Percentiles rank a stretch among this genome's conserved stretches.
Evolutionary conservation across 2,329 filamentous ascomycete genomes (phyloP).

Genomic region (Parastagonospora nodorum): DNA sequence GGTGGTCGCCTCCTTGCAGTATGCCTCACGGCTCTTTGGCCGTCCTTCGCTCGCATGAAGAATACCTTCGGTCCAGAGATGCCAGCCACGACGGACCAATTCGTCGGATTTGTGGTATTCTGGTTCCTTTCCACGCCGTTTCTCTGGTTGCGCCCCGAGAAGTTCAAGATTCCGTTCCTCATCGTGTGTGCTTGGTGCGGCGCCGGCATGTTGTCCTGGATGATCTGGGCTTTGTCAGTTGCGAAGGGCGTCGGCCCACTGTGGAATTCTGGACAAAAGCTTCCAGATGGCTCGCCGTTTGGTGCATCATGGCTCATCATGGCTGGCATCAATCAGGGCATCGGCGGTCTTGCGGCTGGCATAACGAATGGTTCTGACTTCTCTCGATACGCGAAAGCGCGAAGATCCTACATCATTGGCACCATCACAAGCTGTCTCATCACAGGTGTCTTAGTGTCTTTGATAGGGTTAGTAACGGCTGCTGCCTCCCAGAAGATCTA

Average conservation of each 20-base stretch:
- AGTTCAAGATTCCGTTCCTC: slow-evolving; percentile 56
- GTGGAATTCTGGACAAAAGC: slow-evolving; percentile 45
- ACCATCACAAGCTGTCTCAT: slow-evolving; percentile 49
- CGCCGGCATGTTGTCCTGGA: slow-evolving; percentile 52
- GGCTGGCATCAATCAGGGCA: slow-evolving; percentile 51
- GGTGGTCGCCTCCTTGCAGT: slow-evolving; percentile 41
- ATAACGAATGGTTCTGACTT: slow-evolving; percentile 54
- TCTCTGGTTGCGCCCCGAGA: slow-evolving; percentile 56
- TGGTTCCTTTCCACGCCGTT: slow-evolving; percentile 50
- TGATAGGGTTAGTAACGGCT: slow-evolving; percentile 51
- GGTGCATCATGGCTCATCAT: slow-evolving; percentile 54
- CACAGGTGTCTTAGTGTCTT: slow-evolving; percentile 48
- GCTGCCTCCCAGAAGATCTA: slow-evolving; percentile 47
- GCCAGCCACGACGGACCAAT: slow-evolving; percentile 43
- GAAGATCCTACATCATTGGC: slow-evolving; percentile 47
- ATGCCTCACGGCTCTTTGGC: slow-evolving; percentile 44
- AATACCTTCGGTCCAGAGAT: slow-evolving; percentile 41
- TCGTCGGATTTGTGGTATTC: slow-evolving; percentile 43
- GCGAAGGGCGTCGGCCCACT: slow-evolving; percentile 53
- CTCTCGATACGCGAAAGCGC: slow-evolving; percentile 48
- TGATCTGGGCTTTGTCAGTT: slow-evolving; percentile 55
- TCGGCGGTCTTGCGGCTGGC: slow-evolving; percentile 49
- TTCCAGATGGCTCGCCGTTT: slow-evolving; percentile 45
- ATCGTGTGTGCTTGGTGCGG: slow-evolving; percentile 52
- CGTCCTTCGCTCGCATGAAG: slow-evolving; percentile 41